Percentiles rank a stretch among this genome's conserved stretches.
These are phyloP conservation scores for Lepidium africanum DNA, from an alignment of 345 rosid genomes.

Conservation along the genomic window DNA sequence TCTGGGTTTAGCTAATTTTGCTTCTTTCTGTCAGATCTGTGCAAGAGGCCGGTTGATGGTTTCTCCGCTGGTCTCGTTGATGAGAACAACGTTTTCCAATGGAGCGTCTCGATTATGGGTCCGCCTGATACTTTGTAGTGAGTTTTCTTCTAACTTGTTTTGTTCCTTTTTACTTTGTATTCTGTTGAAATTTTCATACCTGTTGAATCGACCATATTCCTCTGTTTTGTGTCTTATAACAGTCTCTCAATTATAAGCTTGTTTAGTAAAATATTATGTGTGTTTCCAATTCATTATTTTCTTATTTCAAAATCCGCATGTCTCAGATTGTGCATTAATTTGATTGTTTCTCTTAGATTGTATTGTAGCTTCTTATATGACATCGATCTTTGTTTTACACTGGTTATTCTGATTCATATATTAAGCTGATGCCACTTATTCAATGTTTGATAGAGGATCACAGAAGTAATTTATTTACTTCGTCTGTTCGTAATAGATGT, in stretches of 20 bases:
- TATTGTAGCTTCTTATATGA: background rate
- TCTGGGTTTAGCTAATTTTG: background rate
- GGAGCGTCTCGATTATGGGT: slow-evolving; percentile 84
- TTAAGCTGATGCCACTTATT: background rate
- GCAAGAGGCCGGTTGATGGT: slow-evolving; percentile 86
- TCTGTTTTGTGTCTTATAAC: background rate
- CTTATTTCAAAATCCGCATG: background rate
- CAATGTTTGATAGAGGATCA: background rate
- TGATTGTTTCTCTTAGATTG: background rate
- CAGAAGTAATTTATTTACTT: background rate
- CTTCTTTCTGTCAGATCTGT: slow-evolving; percentile 53
- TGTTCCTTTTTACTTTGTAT: background rate
- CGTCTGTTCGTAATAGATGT: background rate
- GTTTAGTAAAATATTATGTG: background rate
- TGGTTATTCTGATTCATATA: background rate
- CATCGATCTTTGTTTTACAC: background rate
- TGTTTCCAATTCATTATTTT: background rate
- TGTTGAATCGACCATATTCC: background rate
- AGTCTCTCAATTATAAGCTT: background rate
- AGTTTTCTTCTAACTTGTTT: slow-evolving; percentile 3
- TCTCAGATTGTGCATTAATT: background rate
- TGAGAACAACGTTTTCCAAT: slow-evolving; percentile 63
- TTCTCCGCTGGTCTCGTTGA: slow-evolving; percentile 90
- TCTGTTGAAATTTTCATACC: background rate
- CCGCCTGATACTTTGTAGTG: slow-evolving; percentile 87